A percentile compares a stretch with the other conserved stretches of the same genome.
phyloP scores from a whole-genome alignment of 1,284 basidiomycete genomes.

The Cryptococcus jaspeensis region DNA sequence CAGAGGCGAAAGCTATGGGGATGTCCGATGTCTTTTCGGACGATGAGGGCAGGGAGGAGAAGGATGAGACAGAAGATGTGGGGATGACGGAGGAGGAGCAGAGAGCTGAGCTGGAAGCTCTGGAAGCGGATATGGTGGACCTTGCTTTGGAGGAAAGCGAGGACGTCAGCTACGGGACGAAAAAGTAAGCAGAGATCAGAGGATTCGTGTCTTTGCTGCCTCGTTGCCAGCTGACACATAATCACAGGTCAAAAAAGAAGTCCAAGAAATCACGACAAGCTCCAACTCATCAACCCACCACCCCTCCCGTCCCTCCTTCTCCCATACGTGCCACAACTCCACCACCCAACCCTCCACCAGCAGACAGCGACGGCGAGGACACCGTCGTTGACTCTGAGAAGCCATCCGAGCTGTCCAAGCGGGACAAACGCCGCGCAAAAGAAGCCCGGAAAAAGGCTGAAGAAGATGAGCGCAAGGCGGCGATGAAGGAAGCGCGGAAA shows the following conservation, averaged over 20 bases:
- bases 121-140: conserved; percentile 17
- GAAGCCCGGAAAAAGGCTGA: conserved; percentile 72
- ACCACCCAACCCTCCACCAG: background rate
- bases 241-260: conserved; percentile 16
- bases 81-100: background rate
- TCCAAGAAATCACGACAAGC: conserved; percentile 12
- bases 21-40: conserved; percentile 14
- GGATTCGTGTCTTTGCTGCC: background rate
- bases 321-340: background rate
- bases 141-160: conserved; percentile 15
- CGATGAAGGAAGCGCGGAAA: conserved; percentile 33
- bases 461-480: conserved; percentile 37
- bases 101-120: conserved; percentile 26
- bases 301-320: background rate
- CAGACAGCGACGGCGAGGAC: conserved; percentile 1
- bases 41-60: conserved; percentile 15
- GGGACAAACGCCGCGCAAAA: conserved; percentile 72
- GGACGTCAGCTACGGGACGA: conserved; percentile 7
- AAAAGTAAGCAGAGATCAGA: conserved; percentile 1
- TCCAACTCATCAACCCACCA: conserved; percentile 3
- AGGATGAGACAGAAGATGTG: conserved; percentile 15
- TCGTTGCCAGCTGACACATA: background rate
- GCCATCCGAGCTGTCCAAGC: conserved; percentile 61
- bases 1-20: conserved; percentile 28
- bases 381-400: conserved; percentile 16